Evolutionary conservation across 2,329 filamentous ascomycete genomes (phyloP).

Genomic region (Aspergillus cejpii): DNA sequence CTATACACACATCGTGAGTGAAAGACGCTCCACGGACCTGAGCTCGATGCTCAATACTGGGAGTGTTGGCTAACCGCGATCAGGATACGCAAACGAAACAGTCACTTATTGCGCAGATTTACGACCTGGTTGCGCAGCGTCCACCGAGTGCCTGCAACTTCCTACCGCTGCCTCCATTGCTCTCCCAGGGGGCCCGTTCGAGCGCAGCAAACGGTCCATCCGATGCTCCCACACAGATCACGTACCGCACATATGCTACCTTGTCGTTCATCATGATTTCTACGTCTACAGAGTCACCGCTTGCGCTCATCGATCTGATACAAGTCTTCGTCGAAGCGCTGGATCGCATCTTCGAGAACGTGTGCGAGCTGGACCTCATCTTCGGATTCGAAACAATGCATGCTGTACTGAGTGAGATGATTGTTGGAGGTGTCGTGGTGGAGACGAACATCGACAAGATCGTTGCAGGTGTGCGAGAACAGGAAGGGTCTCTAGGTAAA

Average conservation of each 20-base stretch:
- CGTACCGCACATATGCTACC: conserved; percentile 96
- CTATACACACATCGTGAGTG: conserved; percentile 82
- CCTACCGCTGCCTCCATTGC: conserved; percentile 66
- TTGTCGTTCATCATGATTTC: conserved; percentile 98
- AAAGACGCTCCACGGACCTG: neutral
- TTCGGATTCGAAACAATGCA: conserved; percentile 99
- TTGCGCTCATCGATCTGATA: conserved; percentile 91
- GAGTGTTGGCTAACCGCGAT: neutral
- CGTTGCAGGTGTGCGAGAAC: conserved; percentile 67
- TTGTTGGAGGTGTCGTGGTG: conserved; percentile 88
- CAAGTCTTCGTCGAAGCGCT: conserved; percentile 97
- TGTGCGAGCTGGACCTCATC: conserved; percentile 95
- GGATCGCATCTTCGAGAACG: conserved; percentile 93
- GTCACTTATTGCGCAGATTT: conserved; percentile 93
- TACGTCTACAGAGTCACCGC: conserved; percentile 89
- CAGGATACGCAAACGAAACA: conserved; percentile 97
- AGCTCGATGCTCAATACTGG: neutral
- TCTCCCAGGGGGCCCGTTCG: conserved; percentile 48
- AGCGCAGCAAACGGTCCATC: conserved; percentile 55
- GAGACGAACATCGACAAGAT: conserved; percentile 87
- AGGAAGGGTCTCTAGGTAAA: conserved; percentile 41
- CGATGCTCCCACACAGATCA: conserved; percentile 89
- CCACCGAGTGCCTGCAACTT: conserved; percentile 95
- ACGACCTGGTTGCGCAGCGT: conserved; percentile 86
- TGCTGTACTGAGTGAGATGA: conserved; percentile 84